Evolutionary conservation across 495 filamentous ascomycete genomes (phyloP), one percentile per base, ranked within the genome.

Genomic region (Aspergillus olivimuriae): DNA sequence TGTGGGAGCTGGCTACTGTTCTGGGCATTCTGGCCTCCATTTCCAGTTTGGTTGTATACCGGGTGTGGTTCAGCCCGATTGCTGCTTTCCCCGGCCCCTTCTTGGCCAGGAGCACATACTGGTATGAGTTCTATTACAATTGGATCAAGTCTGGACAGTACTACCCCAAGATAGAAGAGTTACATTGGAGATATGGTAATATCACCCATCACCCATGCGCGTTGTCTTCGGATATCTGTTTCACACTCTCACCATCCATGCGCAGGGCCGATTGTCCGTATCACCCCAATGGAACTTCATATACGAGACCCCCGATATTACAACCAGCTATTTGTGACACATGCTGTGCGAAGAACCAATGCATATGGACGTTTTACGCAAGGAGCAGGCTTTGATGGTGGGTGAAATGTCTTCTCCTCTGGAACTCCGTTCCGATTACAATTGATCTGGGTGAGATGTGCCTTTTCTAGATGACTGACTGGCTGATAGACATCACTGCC

Each of bases 71-170:
- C 6, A 41, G 39, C 14, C 41, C 47, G 4, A 33, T 50, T 30
- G 21, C 40, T 34, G 14, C n/a, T 38, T 43, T 50, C 18, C 47
- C 47, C 3, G 47, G 47, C 10, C 34, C 47, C 1, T 15, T 34
- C 21, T 20, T 44, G 5, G 34, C 47, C 34, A 18, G 32, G 6
- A 19, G 16, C 11, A 72, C 70, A 5, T 51, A 57, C 19, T 63
- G 63, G 40, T 74, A 74, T 34, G 66, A 75, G 23, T 50, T 57
- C 11, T 77, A 74, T 48, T 72, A 68, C 41, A 65, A 78, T 19
- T 52, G 72, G 5, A 22, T 69, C 33, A 47, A 62, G 36, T 39
- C 52, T 30, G 72, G 73, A 2, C 48, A 68, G 14, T 73, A 64
- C 38, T 65, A 55, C 9, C 50, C 45, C 3, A 46, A 68, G 46